Conservation (phyloP, 1,139 yeast genomes). For the Candida pseudoviswanathii region DNA sequence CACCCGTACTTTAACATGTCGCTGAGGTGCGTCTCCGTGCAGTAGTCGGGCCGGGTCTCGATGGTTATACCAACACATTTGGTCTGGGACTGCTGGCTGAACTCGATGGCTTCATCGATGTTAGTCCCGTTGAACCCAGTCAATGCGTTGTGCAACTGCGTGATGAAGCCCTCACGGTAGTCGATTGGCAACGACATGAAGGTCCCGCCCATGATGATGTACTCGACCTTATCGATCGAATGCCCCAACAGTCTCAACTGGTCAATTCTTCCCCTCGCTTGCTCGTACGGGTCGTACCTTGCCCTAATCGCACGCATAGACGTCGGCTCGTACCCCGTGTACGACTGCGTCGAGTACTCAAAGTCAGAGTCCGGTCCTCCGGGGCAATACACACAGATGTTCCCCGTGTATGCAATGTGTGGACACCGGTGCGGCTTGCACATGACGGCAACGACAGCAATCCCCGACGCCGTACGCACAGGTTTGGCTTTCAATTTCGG, state of each 20-base stretch:
- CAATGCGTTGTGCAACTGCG: conserved; percentile 89
- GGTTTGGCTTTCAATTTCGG: conserved; percentile 98
- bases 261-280: conserved; percentile 96
- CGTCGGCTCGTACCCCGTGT: conserved; percentile 98
- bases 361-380: conserved; percentile 99
- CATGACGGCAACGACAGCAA: conserved; percentile 99
- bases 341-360: conserved; percentile 96
- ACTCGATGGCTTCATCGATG: conserved; percentile 85
- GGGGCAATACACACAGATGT: conserved; percentile 97
- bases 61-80: conserved; percentile 98
- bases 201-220: conserved; percentile 98
- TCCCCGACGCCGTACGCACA: conserved; percentile 96
- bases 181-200: conserved; percentile 92
- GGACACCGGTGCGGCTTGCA: conserved; percentile 99
- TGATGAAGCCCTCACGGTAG: conserved; percentile 85
- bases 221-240: conserved; percentile 95
- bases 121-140: conserved; percentile 90
- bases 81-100: conserved; percentile 92
- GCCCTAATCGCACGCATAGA: conserved; percentile 99
- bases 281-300: conserved; percentile 97
- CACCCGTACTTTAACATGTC: conserved; percentile 97
- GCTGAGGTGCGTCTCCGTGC: conserved; percentile 92
- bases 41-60: conserved; percentile 98
- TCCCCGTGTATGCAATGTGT: conserved; percentile 98
- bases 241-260: conserved; percentile 95